Evolutionary conservation across 495 filamentous ascomycete genomes (phyloP), one percentile per base, ranked within the genome.

Genomic region (Penicillium bovifimosum): DNA sequence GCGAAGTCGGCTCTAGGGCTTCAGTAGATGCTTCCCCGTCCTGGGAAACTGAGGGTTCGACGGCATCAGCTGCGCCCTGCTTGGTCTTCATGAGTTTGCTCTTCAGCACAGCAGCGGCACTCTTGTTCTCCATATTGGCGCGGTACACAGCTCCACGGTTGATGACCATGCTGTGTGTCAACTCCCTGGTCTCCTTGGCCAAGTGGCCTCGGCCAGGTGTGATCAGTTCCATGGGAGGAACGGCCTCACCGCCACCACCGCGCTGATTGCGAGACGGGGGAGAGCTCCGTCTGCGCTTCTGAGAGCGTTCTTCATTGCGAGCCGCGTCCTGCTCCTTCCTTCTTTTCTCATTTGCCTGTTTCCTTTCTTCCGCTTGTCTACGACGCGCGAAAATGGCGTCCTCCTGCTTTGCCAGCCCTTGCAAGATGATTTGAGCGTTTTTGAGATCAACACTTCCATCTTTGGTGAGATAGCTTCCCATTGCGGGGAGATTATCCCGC

Each of bases 381-480:
- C 93, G 81, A 50, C 91, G 82, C 35, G 76, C 78, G 70, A 99
- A 99, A 56, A 99, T 99, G 17, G 86, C 87, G 63, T 92, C 90
- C 72, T 99, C 93, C 64, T 96, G 91, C 63, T 92, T 95, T 8
- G 89, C 92, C 9, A 99, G 78, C 2, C 90, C 91, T 55, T 85
- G 78, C 28, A 99, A 75, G 57, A 99, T 96, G 54, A 85, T 79
- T 61, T 99, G 93, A 6, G 89, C 91, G 52, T 86, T 84, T 34
- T 86, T 81, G 17, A 99, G 76, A 52, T 96, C 86, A 52, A 96
- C 91, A 58, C 86, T 83, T 5, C 93, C 93, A 75, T 99, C 93
- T 62, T 92, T 87, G 39, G 93, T 97, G 35, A 99, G 73, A 65
- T 97, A 99, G 2, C 91, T 91, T 32, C 87, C 90, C 95, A 97